These are phyloP conservation scores for Talaromyces sp. DNA, from an alignment of 2,329 filamentous ascomycete species.

Conservation along the genomic window DNA sequence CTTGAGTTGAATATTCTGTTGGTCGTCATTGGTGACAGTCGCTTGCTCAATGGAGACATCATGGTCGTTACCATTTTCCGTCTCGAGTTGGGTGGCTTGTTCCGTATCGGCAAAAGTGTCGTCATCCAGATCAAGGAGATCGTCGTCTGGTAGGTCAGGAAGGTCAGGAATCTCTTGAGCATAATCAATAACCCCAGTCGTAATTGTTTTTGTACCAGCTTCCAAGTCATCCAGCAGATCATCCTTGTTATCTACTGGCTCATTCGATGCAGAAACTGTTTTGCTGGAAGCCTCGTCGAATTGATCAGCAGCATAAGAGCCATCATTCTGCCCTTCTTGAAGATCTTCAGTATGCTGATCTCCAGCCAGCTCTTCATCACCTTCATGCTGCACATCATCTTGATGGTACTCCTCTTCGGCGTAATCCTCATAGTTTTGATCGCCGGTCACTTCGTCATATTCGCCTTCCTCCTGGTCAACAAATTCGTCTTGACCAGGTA, in stretches of 20 bases:
- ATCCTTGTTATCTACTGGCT: conserved; percentile 10
- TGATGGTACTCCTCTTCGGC: conserved; percentile 18
- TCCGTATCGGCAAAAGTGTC: conserved; percentile 31
- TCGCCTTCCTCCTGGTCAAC: not conserved
- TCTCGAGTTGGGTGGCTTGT: conserved; percentile 19
- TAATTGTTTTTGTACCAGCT: not conserved
- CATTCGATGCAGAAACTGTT: conserved; percentile 12
- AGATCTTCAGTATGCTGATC: conserved; percentile 14
- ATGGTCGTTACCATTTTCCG: conserved; percentile 29
- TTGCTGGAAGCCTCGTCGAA: conserved; percentile 12
- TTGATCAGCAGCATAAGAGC: conserved; percentile 16
- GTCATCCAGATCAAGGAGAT: conserved; percentile 33
- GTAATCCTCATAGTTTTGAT: conserved; percentile 19
- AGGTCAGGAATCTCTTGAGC: conserved; percentile 19
- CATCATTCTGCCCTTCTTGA: conserved; percentile 15
- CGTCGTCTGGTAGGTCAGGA: conserved; percentile 21
- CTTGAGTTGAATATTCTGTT: conserved; percentile 18
- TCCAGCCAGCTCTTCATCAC: conserved; percentile 16
- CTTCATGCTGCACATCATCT: conserved; percentile 7
- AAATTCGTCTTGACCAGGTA: not conserved
- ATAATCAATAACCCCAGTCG: conserved; percentile 11
- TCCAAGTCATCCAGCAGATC: conserved; percentile 1
- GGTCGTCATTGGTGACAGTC: conserved; percentile 22
- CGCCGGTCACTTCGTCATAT: conserved; percentile 16
- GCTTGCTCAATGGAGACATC: conserved; percentile 35